Conservation (phyloP, 768 basidiomycete genomes). For the Suillus subalutaceus region DNA sequence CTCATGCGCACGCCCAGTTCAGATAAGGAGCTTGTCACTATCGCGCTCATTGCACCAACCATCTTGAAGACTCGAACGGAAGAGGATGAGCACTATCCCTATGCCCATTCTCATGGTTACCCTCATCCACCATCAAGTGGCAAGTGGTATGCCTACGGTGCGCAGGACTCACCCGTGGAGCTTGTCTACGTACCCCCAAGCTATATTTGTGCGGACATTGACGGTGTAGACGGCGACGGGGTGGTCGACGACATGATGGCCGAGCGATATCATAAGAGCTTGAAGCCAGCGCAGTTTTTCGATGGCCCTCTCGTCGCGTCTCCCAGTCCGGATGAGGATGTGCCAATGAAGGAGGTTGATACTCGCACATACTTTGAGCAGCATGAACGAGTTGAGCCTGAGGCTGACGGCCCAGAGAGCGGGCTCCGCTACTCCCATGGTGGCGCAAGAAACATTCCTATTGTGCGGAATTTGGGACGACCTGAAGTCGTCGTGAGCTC, state of each 20-base stretch:
- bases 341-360: constrained; percentile 10
- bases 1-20: constrained; percentile 32
- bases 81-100: constrained; percentile 36
- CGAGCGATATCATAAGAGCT: constrained; percentile 21
- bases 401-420: constrained; percentile 19
- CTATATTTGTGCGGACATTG: constrained; percentile 29
- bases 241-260: constrained; percentile 24
- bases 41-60: constrained; percentile 77
- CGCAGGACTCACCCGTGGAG: constrained; percentile 59
- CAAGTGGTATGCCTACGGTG: constrained; percentile 21
- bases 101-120: constrained; percentile 17
- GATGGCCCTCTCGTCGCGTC: constrained; percentile 18
- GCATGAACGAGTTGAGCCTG: constrained; percentile 22
- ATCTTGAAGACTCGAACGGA: constrained; percentile 79
- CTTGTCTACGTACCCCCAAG: constrained; percentile 71
- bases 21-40: constrained; percentile 63
- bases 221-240: constrained; percentile 17
- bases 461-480: constrained; percentile 16
- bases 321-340: constrained; percentile 11
- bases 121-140: constrained; percentile 15
- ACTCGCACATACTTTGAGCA: constrained; percentile 16
- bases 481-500: constrained; percentile 40
- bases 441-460: constrained; percentile 19
- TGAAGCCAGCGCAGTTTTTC: constrained; percentile 18
- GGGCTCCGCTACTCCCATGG: constrained; percentile 18